Base-by-base conservation (phyloP, 257 asterid species). In the Jasminum sambac region DNA sequence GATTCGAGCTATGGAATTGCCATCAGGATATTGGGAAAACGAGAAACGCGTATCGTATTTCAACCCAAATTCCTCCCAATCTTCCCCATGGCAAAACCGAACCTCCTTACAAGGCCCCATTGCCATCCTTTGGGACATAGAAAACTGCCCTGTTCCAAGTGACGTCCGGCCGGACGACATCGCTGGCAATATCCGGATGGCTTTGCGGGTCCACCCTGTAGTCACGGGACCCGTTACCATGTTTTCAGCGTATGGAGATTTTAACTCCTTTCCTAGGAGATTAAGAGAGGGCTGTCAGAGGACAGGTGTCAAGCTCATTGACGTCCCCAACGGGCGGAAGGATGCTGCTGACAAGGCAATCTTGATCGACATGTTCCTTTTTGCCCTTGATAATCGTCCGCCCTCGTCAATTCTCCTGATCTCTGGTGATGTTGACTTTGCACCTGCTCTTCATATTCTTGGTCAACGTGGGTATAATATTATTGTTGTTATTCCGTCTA, bases 321-420 rank as follows among this genome's bases (percentile, higher is more conserved):
- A 95, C 55, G 94, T 95, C 41, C 99, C 98, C 0, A 95, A 88
- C 14, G 96, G 96, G 21, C 80, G 98, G 48, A 95, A 95, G 64
- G 99, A 95, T 61, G 98, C 98, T 42, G 96, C 98, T 12, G 99
- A 95, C 72, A 92, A 92, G 75, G 98, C 97, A 11, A 92, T 95
- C 71, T 78, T 95, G 76, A 94, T 92, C 38, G 99, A 95, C 79
- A 88, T 95, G 96, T 91, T 95, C 73, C 95, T 95, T 41, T 95
- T 95, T 64, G 98, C 99, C 19, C 94, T 95, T 39, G 98, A 92
- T 74, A 90, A 90, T 71, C 92, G 80, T 55, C 97, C 99, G 12
- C 99, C 99, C 0, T 92, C 98, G 37, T 78, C 94, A 25, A 91
- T 92, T 78, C 64, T 95, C 91, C 85, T 95, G 72, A 91, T 95